These are phyloP conservation scores for Leucoagaricus sp. DNA, from an alignment of 1,284 basidiomycete genomes.

Conservation along the genomic window DNA sequence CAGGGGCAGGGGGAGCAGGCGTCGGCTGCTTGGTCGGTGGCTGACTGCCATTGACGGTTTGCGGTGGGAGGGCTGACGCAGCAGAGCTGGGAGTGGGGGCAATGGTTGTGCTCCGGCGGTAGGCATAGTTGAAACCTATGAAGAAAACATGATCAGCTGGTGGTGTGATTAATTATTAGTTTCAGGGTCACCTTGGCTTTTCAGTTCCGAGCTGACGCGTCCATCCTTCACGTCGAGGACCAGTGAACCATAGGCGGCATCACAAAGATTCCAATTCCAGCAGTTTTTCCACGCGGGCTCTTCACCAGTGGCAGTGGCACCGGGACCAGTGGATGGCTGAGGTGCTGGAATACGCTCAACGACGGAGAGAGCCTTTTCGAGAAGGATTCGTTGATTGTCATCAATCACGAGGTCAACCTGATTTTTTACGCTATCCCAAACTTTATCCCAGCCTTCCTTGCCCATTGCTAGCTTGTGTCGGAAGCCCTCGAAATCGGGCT, in stretches of 20 bases:
- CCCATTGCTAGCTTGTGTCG: slow-evolving; percentile 79
- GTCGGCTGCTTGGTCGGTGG: slow-evolving; percentile 39
- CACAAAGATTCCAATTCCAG: slow-evolving; percentile 98
- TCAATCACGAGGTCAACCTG: slow-evolving; percentile 94
- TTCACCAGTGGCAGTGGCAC: slow-evolving; percentile 59
- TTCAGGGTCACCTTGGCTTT: slow-evolving; percentile 73
- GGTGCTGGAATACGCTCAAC: slow-evolving; percentile 77
- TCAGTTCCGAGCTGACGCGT: slow-evolving; percentile 88
- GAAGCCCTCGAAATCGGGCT: slow-evolving; percentile 88
- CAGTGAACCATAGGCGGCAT: slow-evolving; percentile 90
- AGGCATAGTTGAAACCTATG: slow-evolving; percentile 94
- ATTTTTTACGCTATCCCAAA: slow-evolving; percentile 92
- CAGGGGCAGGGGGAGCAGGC: slow-evolving; percentile 29
- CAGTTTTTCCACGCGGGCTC: slow-evolving; percentile 96
- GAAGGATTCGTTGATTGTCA: slow-evolving; percentile 84
- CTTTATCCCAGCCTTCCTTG: slow-evolving; percentile 84
- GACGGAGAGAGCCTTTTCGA: slow-evolving; percentile 90
- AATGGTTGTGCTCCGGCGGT: slow-evolving; percentile 71
- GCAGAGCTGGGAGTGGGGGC: slow-evolving; percentile 42
- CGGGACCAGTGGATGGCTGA: slow-evolving; percentile 56
- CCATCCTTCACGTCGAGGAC: slow-evolving; percentile 91
- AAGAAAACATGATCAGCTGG: neutral
- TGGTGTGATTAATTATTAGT: neutral
- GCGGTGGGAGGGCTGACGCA: slow-evolving; percentile 36
- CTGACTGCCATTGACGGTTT: slow-evolving; percentile 28